A percentile compares a stretch with the other conserved stretches of the same genome.
These are phyloP conservation scores for Draba incana DNA, from an alignment of 345 rosid species.

Conservation along the genomic window DNA sequence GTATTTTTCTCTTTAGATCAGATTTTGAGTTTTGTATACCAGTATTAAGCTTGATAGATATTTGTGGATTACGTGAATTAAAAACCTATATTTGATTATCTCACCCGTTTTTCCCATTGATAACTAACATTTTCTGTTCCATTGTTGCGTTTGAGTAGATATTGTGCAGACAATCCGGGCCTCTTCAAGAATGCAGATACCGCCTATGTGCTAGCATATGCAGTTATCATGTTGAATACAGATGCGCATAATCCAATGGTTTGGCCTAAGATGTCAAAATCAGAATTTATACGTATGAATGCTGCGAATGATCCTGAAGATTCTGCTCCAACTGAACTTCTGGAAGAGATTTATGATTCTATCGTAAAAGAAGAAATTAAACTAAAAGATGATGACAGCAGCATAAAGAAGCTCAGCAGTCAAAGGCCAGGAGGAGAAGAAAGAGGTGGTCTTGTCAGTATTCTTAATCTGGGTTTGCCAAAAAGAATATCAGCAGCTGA, in stretches of 20 bases:
- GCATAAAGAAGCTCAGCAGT: slow-evolving; percentile 58
- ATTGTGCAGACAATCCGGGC: slow-evolving; percentile 93
- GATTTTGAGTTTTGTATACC: slow-evolving; percentile 7
- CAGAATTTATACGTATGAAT: slow-evolving; percentile 89
- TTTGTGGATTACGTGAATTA: slow-evolving; percentile 12
- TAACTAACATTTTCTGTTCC: slow-evolving; percentile 38
- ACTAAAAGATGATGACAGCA: slow-evolving; percentile 76
- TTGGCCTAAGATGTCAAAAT: slow-evolving; percentile 97
- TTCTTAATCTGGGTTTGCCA: slow-evolving; percentile 89
- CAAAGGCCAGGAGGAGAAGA: slow-evolving; percentile 87
- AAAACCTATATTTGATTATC: slow-evolving; percentile 21
- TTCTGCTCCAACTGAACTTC: slow-evolving; percentile 77
- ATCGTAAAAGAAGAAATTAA: slow-evolving; percentile 95
- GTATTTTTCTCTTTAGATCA: neutral
- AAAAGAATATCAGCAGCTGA: slow-evolving; percentile 68
- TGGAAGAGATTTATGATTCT: slow-evolving; percentile 93
- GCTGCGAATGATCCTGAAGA: slow-evolving; percentile 77
- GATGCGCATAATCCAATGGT: slow-evolving; percentile 97
- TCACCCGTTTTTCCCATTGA: neutral
- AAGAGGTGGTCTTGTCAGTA: slow-evolving; percentile 83
- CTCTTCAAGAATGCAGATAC: slow-evolving; percentile 98
- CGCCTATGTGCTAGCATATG: slow-evolving; percentile 99
- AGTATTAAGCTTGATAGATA: slow-evolving; percentile 20
- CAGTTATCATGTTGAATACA: slow-evolving; percentile 95
- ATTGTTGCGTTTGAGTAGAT: slow-evolving; percentile 56